Conservation (phyloP, 345 rosid species). For the Brassica rapa region DNA sequence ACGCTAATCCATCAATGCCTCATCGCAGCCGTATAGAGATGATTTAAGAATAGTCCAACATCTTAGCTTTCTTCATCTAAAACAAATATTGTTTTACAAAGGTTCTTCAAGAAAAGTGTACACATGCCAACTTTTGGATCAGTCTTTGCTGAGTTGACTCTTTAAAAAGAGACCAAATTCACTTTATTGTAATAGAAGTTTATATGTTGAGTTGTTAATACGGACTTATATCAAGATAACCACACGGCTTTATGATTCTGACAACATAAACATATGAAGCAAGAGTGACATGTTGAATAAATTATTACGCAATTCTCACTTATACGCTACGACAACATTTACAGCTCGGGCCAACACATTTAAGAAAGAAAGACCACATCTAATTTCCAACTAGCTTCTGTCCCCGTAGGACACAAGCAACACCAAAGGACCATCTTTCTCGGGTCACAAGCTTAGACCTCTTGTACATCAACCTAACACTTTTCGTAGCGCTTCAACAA, state of each 20-base stretch:
- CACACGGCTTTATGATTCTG: not conserved
- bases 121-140: too few relatives aligned
- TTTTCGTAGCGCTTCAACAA: constrained; percentile 60
- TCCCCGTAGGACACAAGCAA: not conserved
- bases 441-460: constrained; percentile 14
- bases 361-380: not conserved
- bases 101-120: too few relatives aligned
- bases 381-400: constrained; percentile 1
- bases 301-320: constrained; percentile 1
- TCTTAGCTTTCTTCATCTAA: too few relatives aligned
- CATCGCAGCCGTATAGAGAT: too few relatives aligned
- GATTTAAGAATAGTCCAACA: too few relatives aligned
- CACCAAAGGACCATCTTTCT: not conserved
- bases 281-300: constrained; percentile 10
- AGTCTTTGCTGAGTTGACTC: too few relatives aligned
- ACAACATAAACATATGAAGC: not conserved
- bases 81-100: too few relatives aligned
- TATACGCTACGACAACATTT: constrained; percentile 35
- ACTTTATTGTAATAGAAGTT: too few relatives aligned
- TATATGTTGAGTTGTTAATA: not conserved
- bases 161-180: too few relatives aligned
- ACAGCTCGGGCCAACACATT: constrained; percentile 23
- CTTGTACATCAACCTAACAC: constrained; percentile 47
- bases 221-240: not conserved
- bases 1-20: too few relatives aligned